Evolutionary conservation across 495 filamentous ascomycete genomes (phyloP).

Genomic region (Arthonia radiata): DNA sequence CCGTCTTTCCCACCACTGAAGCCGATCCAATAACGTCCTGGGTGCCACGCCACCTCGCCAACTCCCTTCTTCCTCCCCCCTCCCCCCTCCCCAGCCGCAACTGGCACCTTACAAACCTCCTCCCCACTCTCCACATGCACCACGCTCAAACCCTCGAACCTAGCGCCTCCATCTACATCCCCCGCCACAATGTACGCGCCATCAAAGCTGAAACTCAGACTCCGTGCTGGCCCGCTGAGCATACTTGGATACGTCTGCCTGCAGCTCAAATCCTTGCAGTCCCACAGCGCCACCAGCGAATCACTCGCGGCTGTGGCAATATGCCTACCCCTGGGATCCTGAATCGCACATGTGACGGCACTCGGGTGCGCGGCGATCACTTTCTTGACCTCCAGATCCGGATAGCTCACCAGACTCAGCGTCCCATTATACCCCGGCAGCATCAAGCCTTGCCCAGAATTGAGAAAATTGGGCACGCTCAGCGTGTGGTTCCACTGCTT

Average conservation of each 20-base stretch:
- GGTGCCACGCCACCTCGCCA: conserved; percentile 60
- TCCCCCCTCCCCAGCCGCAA: too few relatives aligned
- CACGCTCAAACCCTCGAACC: conserved; percentile 18
- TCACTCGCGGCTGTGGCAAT: conserved; percentile 79
- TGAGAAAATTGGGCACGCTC: too few relatives aligned
- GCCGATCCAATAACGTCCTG: conserved; percentile 65
- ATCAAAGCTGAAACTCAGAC: conserved; percentile 77
- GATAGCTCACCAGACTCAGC: too few relatives aligned
- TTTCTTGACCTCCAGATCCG: too few relatives aligned
- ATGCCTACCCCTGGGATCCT: conserved; percentile 53
- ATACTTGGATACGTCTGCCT: conserved; percentile 47
- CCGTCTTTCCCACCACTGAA: conserved; percentile 87
- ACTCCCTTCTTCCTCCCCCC: conserved; percentile 35
- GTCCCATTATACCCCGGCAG: too few relatives aligned
- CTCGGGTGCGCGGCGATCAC: too few relatives aligned
- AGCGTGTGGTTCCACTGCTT: too few relatives aligned
- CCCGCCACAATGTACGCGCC: conserved; percentile 69
- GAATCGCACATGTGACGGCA: too few relatives aligned
- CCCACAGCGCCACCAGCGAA: conserved; percentile 71
- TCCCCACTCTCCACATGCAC: conserved; percentile 80
- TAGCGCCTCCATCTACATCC: conserved; percentile 48
- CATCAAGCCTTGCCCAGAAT: too few relatives aligned
- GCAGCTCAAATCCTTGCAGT: conserved; percentile 81
- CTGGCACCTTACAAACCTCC: conserved; percentile 53
- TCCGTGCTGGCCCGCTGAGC: conserved; percentile 55